Base-by-base conservation (phyloP, 768 basidiomycete species). In the Leucocoprinus leucothites region DNA sequence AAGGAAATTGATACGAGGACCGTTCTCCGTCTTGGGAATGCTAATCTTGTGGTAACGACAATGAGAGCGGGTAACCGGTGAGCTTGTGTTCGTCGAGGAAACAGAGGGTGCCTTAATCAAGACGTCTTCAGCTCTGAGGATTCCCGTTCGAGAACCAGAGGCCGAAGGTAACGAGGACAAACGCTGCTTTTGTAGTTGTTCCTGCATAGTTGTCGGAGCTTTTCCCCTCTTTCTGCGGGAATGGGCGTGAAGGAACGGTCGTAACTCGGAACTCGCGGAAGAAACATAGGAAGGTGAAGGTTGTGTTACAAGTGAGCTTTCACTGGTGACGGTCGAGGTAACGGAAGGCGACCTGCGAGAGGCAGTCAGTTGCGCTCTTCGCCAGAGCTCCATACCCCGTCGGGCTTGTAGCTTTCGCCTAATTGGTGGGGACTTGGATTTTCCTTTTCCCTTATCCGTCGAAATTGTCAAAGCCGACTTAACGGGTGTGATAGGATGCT, bases 31-130 rank as follows among this genome's bases (percentile, higher is more conserved):
- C 36, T 69, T 71, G 1, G 84, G 85, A 19, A 89, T 64, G 58
- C 82, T 84, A 62, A 89, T 84, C 57, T 78, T 82, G 63, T 84
- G 85, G 65, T 82, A 89, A 38, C 82, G 82, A 60, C 87, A 89
- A 51, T 87, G 77, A 3, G 87, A 87, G 4, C 87, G 80, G 14
- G 85, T 87, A 6, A 82, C 77, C 0, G 82, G 84, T 1, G 82
- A 76, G 51, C 68, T 74, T 11, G 67, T 60, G 35, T 50, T 63
- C 1, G 63, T 52, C 31, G 62, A 52, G 42, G 63, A 41, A 19
- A 57, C 57, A 9, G 64, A 66, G 21, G 61, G 53, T 11, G 57
- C 64, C 24, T 59, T 52, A 24, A 54, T 53, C 21, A 50, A 58
- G 19, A 57, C 56, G 8, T 56, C 48, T 26, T 53, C 48, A 41